These are phyloP conservation scores for Medicago ruthenica DNA, from an alignment of 306 rosid species.

Conservation along the genomic window DNA sequence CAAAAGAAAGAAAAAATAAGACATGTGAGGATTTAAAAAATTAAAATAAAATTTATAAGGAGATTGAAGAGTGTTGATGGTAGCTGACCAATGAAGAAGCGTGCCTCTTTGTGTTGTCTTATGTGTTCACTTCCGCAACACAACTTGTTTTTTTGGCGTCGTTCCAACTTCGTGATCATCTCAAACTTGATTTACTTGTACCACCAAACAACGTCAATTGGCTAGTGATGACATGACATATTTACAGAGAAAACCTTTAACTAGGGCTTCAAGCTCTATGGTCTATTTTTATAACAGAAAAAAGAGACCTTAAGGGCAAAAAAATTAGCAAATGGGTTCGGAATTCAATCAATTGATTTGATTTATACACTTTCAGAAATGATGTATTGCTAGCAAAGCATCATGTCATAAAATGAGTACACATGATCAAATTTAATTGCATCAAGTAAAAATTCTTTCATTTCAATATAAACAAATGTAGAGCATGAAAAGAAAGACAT, in stretches of 20 bases:
- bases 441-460: not conserved
- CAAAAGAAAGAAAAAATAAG: too few relatives aligned
- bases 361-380: constrained; percentile 3
- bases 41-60: too few relatives aligned
- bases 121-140: constrained; percentile 1
- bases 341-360: constrained; percentile 5
- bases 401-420: constrained; percentile 6
- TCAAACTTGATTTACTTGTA: not conserved
- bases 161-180: constrained; percentile 24
- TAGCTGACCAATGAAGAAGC: constrained; percentile 18
- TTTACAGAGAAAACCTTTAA: too few relatives aligned
- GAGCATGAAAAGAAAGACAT: constrained; percentile 14
- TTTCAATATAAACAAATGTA: constrained; percentile 17
- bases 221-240: too few relatives aligned
- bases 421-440: constrained; percentile 19
- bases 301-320: too few relatives aligned
- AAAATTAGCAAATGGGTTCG: constrained; percentile 9
- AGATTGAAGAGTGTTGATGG: not conserved
- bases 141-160: constrained; percentile 22
- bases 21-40: too few relatives aligned
- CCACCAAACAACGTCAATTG: not conserved
- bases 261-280: too few relatives aligned
- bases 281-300: too few relatives aligned
- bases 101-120: not conserved
- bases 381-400: constrained; percentile 4